phyloP scores from a whole-genome alignment of 2,329 filamentous ascomycete genomes.

The Nemania sp. region DNA sequence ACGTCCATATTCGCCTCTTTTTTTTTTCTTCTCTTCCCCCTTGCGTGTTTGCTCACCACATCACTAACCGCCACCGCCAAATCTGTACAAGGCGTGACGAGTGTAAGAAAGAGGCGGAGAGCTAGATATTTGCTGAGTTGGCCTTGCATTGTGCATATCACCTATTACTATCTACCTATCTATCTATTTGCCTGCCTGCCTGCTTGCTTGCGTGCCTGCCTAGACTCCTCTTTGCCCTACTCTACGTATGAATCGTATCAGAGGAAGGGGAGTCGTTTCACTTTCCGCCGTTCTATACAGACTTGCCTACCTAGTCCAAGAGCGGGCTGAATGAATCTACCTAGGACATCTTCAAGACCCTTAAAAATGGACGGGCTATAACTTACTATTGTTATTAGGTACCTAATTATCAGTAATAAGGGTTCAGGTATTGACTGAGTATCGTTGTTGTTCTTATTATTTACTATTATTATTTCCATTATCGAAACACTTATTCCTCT shows the following conservation, averaged over 20 bases:
- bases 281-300: slow-evolving; percentile 21
- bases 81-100: slow-evolving; percentile 29
- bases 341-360: slow-evolving; percentile 1
- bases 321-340: slow-evolving; percentile 24
- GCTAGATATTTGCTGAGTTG: slow-evolving; percentile 41
- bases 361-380: slow-evolving; percentile 19
- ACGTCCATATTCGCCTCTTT: background rate
- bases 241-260: background rate
- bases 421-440: background rate
- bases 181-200: background rate
- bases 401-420: slow-evolving; percentile 19
- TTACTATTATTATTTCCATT: slow-evolving; percentile 16
- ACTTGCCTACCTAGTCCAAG: slow-evolving; percentile 10
- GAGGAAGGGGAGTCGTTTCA: slow-evolving; percentile 1
- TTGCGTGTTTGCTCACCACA: slow-evolving; percentile 5
- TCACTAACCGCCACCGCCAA: slow-evolving; percentile 33
- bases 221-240: background rate
- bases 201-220: background rate
- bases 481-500: background rate
- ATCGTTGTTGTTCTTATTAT: background rate
- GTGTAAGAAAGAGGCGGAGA: slow-evolving; percentile 34
- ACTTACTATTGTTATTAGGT: background rate
- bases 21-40: background rate
- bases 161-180: slow-evolving; percentile 28
- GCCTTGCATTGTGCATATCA: slow-evolving; percentile 49